These are phyloP conservation scores for Coniochaeta prunicola DNA, from an alignment of 2,329 filamentous ascomycete species.

Conservation along the genomic window DNA sequence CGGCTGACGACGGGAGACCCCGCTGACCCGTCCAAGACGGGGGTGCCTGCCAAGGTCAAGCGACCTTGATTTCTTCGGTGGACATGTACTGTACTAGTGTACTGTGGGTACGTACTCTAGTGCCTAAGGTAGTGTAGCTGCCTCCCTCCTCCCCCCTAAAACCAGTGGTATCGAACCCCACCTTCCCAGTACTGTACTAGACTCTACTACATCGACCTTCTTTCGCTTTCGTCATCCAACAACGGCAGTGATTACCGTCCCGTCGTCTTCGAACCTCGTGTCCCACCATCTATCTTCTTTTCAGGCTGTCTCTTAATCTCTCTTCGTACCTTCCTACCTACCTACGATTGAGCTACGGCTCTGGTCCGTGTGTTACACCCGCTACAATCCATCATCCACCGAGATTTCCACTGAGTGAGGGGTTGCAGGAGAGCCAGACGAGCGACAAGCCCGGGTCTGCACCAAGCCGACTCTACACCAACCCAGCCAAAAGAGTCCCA, in stretches of 20 bases:
- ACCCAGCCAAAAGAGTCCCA: not conserved
- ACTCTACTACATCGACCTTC: too few species aligned
- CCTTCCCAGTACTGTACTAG: too few species aligned
- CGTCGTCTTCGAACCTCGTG: too few species aligned
- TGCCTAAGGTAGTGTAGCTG: too few species aligned
- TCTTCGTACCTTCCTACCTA: not conserved
- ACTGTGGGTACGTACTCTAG: too few species aligned
- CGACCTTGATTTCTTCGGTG: conserved; percentile 1
- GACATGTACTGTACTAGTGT: too few species aligned
- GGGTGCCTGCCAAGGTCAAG: not conserved
- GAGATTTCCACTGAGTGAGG: too few species aligned
- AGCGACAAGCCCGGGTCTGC: not conserved
- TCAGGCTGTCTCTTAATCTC: not conserved
- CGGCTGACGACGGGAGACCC: conserved; percentile 3
- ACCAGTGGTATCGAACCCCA: not conserved
- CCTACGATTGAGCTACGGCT: too few species aligned
- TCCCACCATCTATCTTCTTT: not conserved
- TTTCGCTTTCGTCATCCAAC: not conserved
- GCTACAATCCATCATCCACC: too few species aligned
- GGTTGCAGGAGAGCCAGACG: not conserved
- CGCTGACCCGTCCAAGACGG: not conserved
- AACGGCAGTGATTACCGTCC: not conserved
- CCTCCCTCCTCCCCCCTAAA: not conserved
- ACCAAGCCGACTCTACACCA: not conserved
- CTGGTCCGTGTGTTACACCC: too few species aligned